Conservation (phyloP, 1,284 basidiomycete genomes). For the Puccinia polysora region DNA sequence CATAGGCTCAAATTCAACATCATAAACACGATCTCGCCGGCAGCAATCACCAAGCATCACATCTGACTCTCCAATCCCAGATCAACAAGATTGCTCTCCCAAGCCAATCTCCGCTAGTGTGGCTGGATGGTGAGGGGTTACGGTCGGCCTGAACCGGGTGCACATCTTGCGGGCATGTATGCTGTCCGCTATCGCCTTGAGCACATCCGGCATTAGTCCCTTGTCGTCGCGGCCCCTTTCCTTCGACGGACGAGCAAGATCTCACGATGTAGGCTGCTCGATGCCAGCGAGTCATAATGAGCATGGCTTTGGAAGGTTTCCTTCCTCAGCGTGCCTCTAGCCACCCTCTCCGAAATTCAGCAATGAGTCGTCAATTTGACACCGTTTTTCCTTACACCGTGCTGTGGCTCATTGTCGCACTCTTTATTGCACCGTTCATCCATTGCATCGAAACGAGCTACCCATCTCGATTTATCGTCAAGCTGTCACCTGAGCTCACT, state of each 20-base stretch:
- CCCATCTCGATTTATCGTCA: conserved; percentile 15
- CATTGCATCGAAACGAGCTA: conserved; percentile 14
- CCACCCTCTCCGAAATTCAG: no score
- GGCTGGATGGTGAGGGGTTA: conserved; percentile 17
- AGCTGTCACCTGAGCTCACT: conserved; percentile 3
- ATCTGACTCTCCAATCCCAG: no score
- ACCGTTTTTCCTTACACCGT: conserved; percentile 9
- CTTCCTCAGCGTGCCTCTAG: no score
- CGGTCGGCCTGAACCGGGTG: conserved; percentile 7
- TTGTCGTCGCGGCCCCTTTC: conserved; percentile 20
- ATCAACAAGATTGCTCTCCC: conserved; percentile 34
- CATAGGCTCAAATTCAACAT: conserved; percentile 10
- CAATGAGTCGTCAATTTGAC: no score
- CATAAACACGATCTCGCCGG: conserved; percentile 19
- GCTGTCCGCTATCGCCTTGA: no score
- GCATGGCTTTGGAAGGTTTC: no score
- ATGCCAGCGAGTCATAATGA: no score
- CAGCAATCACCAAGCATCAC: conserved; percentile 10
- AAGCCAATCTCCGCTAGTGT: no score
- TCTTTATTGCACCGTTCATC: neutral
- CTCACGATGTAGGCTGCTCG: no score
- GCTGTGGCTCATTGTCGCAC: conserved; percentile 6
- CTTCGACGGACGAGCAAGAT: conserved; percentile 15
- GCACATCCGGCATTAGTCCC: conserved; percentile 11
- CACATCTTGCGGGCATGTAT: no score